Percentiles rank a stretch among this genome's conserved stretches.
Conservation (phyloP, 2,329 filamentous ascomycete genomes). For the Cordyceps militaris region DNA sequence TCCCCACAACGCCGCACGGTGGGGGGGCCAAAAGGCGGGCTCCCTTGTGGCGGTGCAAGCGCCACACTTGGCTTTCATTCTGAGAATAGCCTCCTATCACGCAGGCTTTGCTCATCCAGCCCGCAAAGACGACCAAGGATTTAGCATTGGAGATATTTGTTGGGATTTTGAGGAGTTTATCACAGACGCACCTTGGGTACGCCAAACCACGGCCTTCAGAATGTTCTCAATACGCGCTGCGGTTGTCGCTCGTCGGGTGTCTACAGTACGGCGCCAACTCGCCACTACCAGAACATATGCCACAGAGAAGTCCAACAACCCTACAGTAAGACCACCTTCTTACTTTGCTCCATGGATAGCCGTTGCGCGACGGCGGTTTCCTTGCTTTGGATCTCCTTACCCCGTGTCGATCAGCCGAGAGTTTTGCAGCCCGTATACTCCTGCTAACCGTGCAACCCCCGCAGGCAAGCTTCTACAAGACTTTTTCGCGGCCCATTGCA, state of each 20-base stretch:
- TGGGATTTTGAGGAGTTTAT: background rate
- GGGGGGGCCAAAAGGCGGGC: background rate
- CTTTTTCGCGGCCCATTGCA: slow-evolving; percentile 63
- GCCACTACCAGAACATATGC: slow-evolving; percentile 1
- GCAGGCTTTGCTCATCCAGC: background rate
- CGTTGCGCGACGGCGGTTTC: background rate
- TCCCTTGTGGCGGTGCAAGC: background rate
- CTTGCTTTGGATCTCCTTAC: background rate
- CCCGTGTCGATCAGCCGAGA: background rate
- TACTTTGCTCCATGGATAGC: no score
- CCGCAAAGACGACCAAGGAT: background rate
- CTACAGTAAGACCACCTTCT: slow-evolving; percentile 1
- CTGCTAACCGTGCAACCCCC: background rate
- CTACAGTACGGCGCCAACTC: background rate
- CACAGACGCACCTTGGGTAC: background rate
- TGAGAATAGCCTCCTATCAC: background rate
- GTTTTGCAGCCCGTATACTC: no score
- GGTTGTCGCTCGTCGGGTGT: background rate
- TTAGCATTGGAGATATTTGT: background rate
- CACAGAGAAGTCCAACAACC: slow-evolving; percentile 10
- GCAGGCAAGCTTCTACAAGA: slow-evolving; percentile 64
- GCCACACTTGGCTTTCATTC: background rate
- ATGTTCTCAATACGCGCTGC: slow-evolving; percentile 9
- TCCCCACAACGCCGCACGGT: slow-evolving; percentile 7
- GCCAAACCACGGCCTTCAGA: background rate